These are phyloP conservation scores for Amaranthus cruentus DNA, from an alignment of 148 eudicot genomes.

Conservation along the genomic window DNA sequence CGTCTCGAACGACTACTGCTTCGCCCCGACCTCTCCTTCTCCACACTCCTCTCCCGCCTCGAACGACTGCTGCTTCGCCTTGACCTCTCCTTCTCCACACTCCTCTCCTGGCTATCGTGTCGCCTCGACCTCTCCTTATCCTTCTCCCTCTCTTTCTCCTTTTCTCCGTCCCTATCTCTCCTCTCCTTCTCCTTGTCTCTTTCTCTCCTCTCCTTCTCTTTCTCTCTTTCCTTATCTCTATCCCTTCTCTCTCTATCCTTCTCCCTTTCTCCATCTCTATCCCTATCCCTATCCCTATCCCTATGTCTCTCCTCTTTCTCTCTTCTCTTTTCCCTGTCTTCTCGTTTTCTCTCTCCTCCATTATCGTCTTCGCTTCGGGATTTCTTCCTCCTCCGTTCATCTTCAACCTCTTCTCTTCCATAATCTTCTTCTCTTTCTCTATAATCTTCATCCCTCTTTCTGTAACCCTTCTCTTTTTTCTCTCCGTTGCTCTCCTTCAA, in stretches of 20 bases:
- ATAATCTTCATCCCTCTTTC: constrained; percentile 40
- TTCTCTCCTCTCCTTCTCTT: constrained; percentile 27
- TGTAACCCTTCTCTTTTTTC: constrained; percentile 46
- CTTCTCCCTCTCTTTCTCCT: constrained; percentile 20
- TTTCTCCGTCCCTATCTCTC: constrained; percentile 21
- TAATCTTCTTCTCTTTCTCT: constrained; percentile 11
- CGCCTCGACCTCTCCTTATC: constrained; percentile 29
- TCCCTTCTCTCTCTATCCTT: constrained; percentile 33
- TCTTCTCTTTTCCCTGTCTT: constrained; percentile 21
- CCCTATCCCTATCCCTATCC: constrained; percentile 10
- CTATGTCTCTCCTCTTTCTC: constrained; percentile 22
- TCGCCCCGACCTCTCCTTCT: constrained; percentile 24
- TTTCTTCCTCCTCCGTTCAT: constrained; percentile 34
- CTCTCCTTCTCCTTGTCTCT: constrained; percentile 29
- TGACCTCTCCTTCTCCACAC: constrained; percentile 26
- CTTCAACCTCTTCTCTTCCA: constrained; percentile 23
- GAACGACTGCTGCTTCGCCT: constrained; percentile 25
- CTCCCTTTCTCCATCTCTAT: constrained; percentile 24
- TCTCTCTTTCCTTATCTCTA: constrained; percentile 37
- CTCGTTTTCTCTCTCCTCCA: constrained; percentile 21
- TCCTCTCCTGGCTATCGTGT: constrained; percentile 12
- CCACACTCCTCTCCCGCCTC: constrained; percentile 21
- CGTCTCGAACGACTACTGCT: constrained; percentile 27
- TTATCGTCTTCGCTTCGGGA: constrained; percentile 38
- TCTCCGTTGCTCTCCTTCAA: constrained; percentile 30